These are phyloP conservation scores for Colletotrichum sp. DNA, from an alignment of 2,329 filamentous ascomycete genomes.

Conservation along the genomic window DNA sequence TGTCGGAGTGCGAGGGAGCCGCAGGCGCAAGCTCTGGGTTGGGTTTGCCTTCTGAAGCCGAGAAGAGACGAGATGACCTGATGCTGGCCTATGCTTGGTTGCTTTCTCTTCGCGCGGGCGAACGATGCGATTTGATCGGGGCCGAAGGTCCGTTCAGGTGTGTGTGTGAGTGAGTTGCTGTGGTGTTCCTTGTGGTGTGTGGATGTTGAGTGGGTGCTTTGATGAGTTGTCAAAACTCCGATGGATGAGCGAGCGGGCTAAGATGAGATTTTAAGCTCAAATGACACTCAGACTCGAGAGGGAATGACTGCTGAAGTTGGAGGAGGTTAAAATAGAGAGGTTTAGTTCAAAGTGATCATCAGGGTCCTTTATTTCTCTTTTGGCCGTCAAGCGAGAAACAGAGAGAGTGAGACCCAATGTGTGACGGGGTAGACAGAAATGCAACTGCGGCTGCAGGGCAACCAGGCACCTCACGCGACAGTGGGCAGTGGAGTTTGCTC, in stretches of 20 bases:
- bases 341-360: not conserved
- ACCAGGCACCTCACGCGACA: not conserved
- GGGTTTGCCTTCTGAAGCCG: not conserved
- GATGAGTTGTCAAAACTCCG: not conserved
- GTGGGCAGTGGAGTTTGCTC: not conserved
- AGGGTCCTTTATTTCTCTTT: not conserved
- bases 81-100: conserved; percentile 3
- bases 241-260: not conserved
- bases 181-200: not conserved
- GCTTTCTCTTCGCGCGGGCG: not conserved
- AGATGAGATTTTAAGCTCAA: not conserved
- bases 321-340: not conserved
- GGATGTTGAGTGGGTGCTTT: not conserved
- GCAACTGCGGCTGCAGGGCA: not conserved
- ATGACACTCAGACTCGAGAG: not conserved
- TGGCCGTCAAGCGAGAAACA: not conserved
- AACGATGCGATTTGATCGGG: not conserved
- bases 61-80: not conserved
- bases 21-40: not conserved
- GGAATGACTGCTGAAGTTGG: not conserved
- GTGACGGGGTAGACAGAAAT: not conserved
- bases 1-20: not conserved
- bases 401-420: not conserved
- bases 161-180: not conserved
- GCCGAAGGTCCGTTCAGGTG: not conserved